Conservation (phyloP, 495 filamentous ascomycete species). For the Penicillium parvum region DNA sequence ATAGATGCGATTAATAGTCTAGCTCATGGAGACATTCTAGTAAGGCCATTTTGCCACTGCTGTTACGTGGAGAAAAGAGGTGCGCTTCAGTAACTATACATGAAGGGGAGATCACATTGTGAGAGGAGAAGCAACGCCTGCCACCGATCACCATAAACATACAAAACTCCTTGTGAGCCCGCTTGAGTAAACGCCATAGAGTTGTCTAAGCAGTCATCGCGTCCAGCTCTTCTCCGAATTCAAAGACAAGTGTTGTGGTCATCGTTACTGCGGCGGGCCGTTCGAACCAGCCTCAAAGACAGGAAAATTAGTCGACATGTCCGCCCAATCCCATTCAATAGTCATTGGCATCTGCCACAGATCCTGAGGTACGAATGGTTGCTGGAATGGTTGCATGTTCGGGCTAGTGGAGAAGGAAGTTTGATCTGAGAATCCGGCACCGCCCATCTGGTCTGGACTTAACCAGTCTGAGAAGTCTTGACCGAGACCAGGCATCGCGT, state of each 20-base stretch:
- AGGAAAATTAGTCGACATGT: conserved; percentile 59
- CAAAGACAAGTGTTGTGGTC: conserved; percentile 14
- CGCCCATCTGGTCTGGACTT: conserved; percentile 36
- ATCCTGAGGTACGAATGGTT: conserved; percentile 94
- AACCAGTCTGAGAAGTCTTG: conserved; percentile 40
- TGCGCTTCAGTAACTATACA: conserved; percentile 13
- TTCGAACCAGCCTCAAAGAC: conserved; percentile 30
- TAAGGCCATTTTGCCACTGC: background rate
- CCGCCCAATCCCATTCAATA: conserved; percentile 97
- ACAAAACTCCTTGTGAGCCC: conserved; percentile 1
- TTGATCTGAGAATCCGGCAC: conserved; percentile 43
- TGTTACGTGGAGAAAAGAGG: background rate
- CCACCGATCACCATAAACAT: background rate
- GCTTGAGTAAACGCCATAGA: conserved; percentile 2
- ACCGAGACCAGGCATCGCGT: conserved; percentile 31
- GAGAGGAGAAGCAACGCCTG: background rate
- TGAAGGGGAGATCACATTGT: conserved; percentile 4
- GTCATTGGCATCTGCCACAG: conserved; percentile 96
- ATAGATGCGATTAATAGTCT: no score
- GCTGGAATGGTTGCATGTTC: conserved; percentile 61
- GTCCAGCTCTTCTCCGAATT: no score
- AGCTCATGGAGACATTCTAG: no score
- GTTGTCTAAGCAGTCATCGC: background rate
- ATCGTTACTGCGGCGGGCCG: conserved; percentile 25
- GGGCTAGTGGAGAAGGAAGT: conserved; percentile 33